Base-by-base conservation (phyloP, 805 yeast genomes). In the Hagleromyces aurorensis region DNA sequence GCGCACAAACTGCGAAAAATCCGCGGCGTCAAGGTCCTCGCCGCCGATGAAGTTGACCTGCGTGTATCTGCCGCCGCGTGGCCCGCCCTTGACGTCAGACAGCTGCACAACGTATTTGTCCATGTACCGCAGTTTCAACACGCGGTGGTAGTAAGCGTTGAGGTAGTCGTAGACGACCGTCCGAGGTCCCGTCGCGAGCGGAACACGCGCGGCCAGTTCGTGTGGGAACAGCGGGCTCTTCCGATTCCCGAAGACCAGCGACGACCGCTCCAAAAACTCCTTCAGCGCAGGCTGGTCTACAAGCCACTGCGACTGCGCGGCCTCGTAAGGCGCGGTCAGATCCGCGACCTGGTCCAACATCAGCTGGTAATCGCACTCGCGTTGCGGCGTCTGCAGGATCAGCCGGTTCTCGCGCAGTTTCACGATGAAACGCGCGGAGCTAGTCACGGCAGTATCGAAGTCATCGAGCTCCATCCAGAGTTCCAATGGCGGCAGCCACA, bases 251-350 rank as follows among this genome's bases (percentile, higher is more conserved):
- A 44, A 45, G 16, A 41, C 25, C 10, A 48, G 33, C 12, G 33
- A 33, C 6, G 48, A 33, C 8, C 36, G 25, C 3, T 38, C 34
- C 33, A 70, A 55, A 38, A 67, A 70, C 14, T 45, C 37, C 23
- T 44, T 48, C n/a, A 70, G 36, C 2, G 69, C 72, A 1, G 67
- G 67, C 44, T 70, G 74, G 11, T 40, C 44, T 40, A 44, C 16
- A 44, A 44, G 46, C 65, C 67, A 47, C 50, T 52, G 29, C 30
- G 41, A 16, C 56, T 50, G 15, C 39, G 44, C 19, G 34, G 36
- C 23, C 25, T 44, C 48, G 10, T 37, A 36, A 4, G 39, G 32
- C 27, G 32, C 34, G 4, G 37, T 29, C 17, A 44, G 24, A 12
- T 44, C 48, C 6, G 40, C 33, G 15, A 43, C 32, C 4, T 26